Percentiles rank a stretch among this genome's conserved stretches.
These are phyloP conservation scores for Rhizopogon vinicolor DNA, from an alignment of 768 basidiomycete species.

Conservation along the genomic window DNA sequence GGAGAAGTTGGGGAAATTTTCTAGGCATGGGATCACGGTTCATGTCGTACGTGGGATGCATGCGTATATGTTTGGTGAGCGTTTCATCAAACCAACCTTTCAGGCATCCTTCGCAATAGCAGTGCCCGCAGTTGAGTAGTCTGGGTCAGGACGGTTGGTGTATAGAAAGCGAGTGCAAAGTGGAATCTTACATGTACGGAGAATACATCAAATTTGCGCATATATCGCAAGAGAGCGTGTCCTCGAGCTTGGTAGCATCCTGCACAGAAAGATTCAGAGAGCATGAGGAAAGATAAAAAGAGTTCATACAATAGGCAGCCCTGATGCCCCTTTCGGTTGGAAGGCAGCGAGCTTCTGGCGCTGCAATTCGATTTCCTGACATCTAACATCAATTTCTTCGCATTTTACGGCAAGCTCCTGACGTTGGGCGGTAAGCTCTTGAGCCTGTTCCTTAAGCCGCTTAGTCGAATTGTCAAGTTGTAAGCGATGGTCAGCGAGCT, in stretches of 20 bases:
- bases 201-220: constrained; percentile 62
- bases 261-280: constrained; percentile 13
- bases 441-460: constrained; percentile 16
- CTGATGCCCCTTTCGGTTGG: background rate
- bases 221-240: constrained; percentile 57
- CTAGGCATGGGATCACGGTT: constrained; percentile 18
- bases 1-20: constrained; percentile 15
- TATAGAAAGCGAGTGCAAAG: background rate
- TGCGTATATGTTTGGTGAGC: constrained; percentile 42
- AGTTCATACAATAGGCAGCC: background rate
- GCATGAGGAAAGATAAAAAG: background rate
- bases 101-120: constrained; percentile 61
- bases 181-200: constrained; percentile 53
- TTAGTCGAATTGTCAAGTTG: constrained; percentile 4
- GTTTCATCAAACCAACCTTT: constrained; percentile 48
- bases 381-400: background rate
- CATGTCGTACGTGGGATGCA: constrained; percentile 40
- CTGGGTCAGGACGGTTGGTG: constrained; percentile 27
- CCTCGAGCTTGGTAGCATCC: constrained; percentile 45
- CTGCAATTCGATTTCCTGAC: background rate
- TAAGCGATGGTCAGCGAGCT: constrained; percentile 14
- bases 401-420: constrained; percentile 1
- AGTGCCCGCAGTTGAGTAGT: constrained; percentile 64
- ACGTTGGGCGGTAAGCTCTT: constrained; percentile 5
- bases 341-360: background rate